Base-by-base conservation (phyloP, 2,329 filamentous ascomycete genomes). In the Chaetothyriales sp. region DNA sequence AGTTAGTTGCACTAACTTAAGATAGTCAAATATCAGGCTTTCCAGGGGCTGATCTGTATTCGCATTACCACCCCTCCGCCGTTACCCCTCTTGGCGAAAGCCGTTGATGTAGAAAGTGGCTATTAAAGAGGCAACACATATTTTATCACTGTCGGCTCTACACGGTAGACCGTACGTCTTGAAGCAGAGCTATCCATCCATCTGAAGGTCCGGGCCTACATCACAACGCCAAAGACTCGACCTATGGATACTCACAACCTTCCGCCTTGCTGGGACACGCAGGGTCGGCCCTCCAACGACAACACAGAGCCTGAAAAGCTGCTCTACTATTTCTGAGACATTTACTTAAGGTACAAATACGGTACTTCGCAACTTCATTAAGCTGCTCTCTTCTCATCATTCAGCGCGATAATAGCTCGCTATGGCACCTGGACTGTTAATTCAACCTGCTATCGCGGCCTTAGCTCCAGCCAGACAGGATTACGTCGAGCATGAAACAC, bases 121-220 rank as follows among this genome's bases (percentile, higher is more conserved):
- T 25, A 25, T 25, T 3, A 25, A 25, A 25, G 22, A 25, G 3
- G 22, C 3, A 6, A 25, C 6, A 6, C 22, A 25, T 4, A 3
- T 6, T 25, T 25, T 6, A 25, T 25, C 22, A 25, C 22, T 25
- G 22, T 25, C 22, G 22, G 22, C 22, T 6, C 22, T 25, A 25
- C 22, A 6, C 6, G 22, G 22, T 25, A 25, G 22, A 25, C 22
- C 3, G 22, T 25, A 6, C 6, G 22, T 25, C 22, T 25, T 25
- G 22, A 25, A 25, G 3, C 22, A 25, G 22, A 25, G 3, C 6
- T 25, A 15, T 4, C 10, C 4, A 40, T 40, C 33, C 33, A 15
- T 49, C 59, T 63, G 44, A 59, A 71, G 8, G 62, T 65, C 33
- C 1, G 13, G 7, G 33, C 6, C 22, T 25, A 6, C 22, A 25